Evolutionary conservation across 2,329 filamentous ascomycete genomes (phyloP), one percentile per base, ranked within the genome.

Genomic region (Microsporum canis): DNA sequence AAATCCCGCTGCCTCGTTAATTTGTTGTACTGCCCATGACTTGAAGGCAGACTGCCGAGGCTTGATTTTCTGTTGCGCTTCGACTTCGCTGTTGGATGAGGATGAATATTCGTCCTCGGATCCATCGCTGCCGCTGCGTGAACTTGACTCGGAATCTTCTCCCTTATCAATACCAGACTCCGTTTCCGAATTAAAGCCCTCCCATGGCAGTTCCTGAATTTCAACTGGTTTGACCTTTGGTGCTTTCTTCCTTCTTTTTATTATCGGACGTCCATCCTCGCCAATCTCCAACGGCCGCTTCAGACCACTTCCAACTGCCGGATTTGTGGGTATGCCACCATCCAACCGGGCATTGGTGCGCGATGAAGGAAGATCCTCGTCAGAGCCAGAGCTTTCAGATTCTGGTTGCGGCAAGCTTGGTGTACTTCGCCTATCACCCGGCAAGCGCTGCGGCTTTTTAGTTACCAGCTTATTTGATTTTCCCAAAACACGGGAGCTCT

Each of bases 251-350:
- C 90, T 82, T 71, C 90, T 94, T 69, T 88, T 87, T 58, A 97
- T 84, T 2, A 96, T 78, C 0, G 92, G 94, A 60, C 84, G 84
- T 5, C 92, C 90, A 62, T 87, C 84, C 0, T 89, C 85, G 64
- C 89, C 90, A 7, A 90, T 66, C 51, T 95, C 88, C 8, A 99
- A 78, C 1, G 91, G 90, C 47, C 91, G 82, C 72, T 97, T 97
- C 62, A 99, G 74, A 5, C 94, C 94, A 63, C 85, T 87, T 23
- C 94, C 94, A 59, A 64, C 62, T 33, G 64, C 58, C 12, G 23
- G 5, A 58, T 17, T 43, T 17, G 29, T 31, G 8, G 57, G 41
- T 38, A 57, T 61, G 45, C 60, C 62, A 12, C 12, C 39, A 31
- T 49, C 12, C 12, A 33, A 6, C 3, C n/a, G 33, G n/a, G 38